phyloP scores from a whole-genome alignment of 2,329 filamentous ascomycete genomes.

The Septoria petroselini region DNA sequence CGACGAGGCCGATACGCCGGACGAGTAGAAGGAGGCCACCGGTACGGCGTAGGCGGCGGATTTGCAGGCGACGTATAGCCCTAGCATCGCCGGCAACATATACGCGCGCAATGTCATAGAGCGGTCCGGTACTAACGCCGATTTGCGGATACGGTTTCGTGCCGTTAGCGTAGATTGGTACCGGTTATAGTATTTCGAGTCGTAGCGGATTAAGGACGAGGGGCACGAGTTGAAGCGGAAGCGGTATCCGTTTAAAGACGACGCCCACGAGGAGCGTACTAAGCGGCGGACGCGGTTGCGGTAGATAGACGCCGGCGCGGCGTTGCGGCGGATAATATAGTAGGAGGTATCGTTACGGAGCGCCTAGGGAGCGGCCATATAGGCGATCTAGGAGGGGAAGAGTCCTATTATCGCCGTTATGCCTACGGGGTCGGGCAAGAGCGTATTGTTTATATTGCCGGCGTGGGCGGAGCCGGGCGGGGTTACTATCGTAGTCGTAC shows the following conservation, averaged over 20 bases:
- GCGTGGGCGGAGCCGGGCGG: background rate
- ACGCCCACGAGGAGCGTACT: constrained; percentile 2
- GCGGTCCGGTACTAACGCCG: background rate
- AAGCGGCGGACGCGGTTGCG: constrained; percentile 4
- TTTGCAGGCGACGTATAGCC: constrained; percentile 11
- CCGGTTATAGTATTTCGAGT: constrained; percentile 13
- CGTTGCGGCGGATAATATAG: constrained; percentile 11
- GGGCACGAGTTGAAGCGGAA: constrained; percentile 9
- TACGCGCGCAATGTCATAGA: constrained; percentile 12
- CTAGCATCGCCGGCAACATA: constrained; percentile 9
- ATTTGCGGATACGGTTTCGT: constrained; percentile 7
- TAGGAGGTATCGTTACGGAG: constrained; percentile 12
- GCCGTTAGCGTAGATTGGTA: constrained; percentile 13
- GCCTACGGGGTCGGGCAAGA: background rate
- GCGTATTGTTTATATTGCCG: background rate
- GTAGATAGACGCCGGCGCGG: constrained; percentile 4
- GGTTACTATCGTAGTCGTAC: background rate
- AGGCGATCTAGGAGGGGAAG: too few species aligned
- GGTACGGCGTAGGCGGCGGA: constrained; percentile 8
- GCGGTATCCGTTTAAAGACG: constrained; percentile 4
- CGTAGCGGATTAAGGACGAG: background rate
- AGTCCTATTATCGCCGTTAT: too few species aligned
- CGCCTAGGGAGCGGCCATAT: constrained; percentile 6
- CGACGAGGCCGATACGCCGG: constrained; percentile 10
- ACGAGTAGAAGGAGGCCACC: too few species aligned